Conservation (phyloP, 1,284 basidiomycete genomes). For the Tylopilus sp. region DNA sequence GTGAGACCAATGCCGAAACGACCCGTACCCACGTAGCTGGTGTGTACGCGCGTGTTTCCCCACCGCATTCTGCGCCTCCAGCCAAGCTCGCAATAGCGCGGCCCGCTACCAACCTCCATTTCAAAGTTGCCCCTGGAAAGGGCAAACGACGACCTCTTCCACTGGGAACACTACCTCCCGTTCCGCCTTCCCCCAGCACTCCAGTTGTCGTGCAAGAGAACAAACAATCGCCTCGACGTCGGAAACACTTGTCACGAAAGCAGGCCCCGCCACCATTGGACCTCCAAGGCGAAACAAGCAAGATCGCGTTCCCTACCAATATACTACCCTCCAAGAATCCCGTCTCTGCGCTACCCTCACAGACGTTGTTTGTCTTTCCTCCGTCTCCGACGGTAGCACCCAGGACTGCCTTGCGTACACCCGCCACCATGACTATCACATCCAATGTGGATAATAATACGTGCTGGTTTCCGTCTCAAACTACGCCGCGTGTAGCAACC, state of each 20-base stretch:
- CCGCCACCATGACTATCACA: slow-evolving; percentile 69
- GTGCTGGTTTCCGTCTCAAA: slow-evolving; percentile 55
- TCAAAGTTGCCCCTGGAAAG: slow-evolving; percentile 48
- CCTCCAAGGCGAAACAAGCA: slow-evolving; percentile 34
- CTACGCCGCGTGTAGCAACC: slow-evolving; percentile 69
- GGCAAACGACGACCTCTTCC: slow-evolving; percentile 54
- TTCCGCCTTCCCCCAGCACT: slow-evolving; percentile 61
- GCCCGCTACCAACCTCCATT: slow-evolving; percentile 45
- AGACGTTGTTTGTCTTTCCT: slow-evolving; percentile 79
- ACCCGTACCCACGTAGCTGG: slow-evolving; percentile 3
- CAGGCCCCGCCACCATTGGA: slow-evolving; percentile 52
- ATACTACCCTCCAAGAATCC: slow-evolving; percentile 12
- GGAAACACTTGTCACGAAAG: slow-evolving; percentile 43
- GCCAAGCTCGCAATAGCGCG: slow-evolving; percentile 44
- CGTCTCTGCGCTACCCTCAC: slow-evolving; percentile 46
- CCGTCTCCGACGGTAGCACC: slow-evolving; percentile 61
- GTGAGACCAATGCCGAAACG: slow-evolving; percentile 19
- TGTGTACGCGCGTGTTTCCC: slow-evolving; percentile 10
- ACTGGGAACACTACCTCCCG: slow-evolving; percentile 58
- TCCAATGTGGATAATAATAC: slow-evolving; percentile 46
- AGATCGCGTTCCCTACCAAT: slow-evolving; percentile 26
- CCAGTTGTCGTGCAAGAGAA: slow-evolving; percentile 40
- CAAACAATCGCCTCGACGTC: slow-evolving; percentile 25
- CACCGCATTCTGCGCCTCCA: slow-evolving; percentile 36
- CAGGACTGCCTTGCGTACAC: slow-evolving; percentile 46